Conservation (phyloP, 2,329 filamentous ascomycete genomes). For the Hymenoscyphus repandus region DNA sequence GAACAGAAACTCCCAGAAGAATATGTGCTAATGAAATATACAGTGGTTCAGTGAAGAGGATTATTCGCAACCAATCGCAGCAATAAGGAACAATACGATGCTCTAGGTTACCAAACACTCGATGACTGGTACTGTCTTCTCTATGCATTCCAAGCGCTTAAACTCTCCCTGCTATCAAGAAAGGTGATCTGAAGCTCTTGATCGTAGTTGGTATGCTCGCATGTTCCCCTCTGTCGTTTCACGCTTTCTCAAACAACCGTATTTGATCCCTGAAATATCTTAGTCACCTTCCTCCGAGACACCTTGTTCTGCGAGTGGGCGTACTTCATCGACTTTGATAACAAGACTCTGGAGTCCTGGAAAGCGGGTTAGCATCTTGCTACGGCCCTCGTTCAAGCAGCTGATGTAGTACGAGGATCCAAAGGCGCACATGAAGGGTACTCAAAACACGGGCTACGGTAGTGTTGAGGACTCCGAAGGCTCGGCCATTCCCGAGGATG, state of each 20-base stretch:
- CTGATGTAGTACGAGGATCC: no score
- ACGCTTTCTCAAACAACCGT: no score
- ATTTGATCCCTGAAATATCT: not conserved
- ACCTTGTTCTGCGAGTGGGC: conserved; percentile 7
- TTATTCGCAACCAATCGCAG: not conserved
- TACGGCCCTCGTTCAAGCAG: no score
- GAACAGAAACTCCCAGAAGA: no score
- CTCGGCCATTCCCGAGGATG: no score
- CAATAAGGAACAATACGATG: not conserved
- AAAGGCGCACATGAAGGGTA: no score
- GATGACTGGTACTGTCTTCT: conserved; percentile 9
- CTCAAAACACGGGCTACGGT: no score
- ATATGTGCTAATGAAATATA: not conserved
- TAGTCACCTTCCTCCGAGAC: conserved; percentile 7
- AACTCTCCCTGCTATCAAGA: conserved; percentile 6
- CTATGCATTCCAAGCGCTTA: conserved; percentile 2
- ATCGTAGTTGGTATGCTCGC: not conserved
- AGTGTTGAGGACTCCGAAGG: no score
- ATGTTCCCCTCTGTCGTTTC: not conserved
- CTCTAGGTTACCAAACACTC: not conserved
- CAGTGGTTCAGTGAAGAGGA: no score
- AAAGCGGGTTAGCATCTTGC: not conserved
- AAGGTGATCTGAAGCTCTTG: conserved; percentile 11
- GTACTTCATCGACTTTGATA: conserved; percentile 12
- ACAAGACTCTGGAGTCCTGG: conserved; percentile 7